Conservation (phyloP, 768 basidiomycete genomes). For the Psilocybe cubensis region DNA sequence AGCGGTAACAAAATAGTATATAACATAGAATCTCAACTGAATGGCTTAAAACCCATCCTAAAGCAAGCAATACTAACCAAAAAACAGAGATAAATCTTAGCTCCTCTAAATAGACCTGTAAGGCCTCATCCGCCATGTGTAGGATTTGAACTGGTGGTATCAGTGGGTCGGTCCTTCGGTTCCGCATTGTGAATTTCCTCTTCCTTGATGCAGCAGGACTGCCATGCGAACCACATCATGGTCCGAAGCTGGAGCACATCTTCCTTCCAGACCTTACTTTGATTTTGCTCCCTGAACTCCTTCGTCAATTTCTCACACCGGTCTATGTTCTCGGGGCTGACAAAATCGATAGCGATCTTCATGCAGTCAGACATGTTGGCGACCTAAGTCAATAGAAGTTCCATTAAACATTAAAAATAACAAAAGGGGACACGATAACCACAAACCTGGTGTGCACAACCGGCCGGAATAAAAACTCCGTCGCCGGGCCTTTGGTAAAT, state of each 20-base stretch:
- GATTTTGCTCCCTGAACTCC: slow-evolving; percentile 92
- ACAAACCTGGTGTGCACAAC: slow-evolving; percentile 86
- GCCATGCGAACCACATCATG: slow-evolving; percentile 96
- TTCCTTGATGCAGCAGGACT: slow-evolving; percentile 58
- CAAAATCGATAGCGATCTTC: slow-evolving; percentile 95
- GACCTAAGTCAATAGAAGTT: slow-evolving; percentile 50
- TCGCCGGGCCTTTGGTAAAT: slow-evolving; percentile 92
- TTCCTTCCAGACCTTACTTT: slow-evolving; percentile 88
- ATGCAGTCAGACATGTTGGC: slow-evolving; percentile 94
- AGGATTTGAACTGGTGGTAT: background rate
- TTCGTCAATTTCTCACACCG: slow-evolving; percentile 84
- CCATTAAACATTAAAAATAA: background rate
- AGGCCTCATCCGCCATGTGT: background rate
- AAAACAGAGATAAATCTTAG: too few species aligned
- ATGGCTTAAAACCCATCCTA: too few species aligned
- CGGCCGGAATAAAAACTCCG: slow-evolving; percentile 95
- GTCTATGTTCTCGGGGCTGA: slow-evolving; percentile 89
- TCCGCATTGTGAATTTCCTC: slow-evolving; percentile 15
- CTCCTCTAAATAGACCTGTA: too few species aligned
- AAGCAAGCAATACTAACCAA: background rate
- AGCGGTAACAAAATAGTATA: too few species aligned
- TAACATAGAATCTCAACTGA: too few species aligned
- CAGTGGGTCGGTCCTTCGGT: background rate
- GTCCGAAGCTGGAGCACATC: slow-evolving; percentile 90
- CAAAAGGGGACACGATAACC: background rate